A percentile compares a stretch with the other conserved stretches of the same genome.
These are phyloP conservation scores for Aspergillus ibericus DNA, from an alignment of 2,329 filamentous ascomycete species.

Conservation along the genomic window DNA sequence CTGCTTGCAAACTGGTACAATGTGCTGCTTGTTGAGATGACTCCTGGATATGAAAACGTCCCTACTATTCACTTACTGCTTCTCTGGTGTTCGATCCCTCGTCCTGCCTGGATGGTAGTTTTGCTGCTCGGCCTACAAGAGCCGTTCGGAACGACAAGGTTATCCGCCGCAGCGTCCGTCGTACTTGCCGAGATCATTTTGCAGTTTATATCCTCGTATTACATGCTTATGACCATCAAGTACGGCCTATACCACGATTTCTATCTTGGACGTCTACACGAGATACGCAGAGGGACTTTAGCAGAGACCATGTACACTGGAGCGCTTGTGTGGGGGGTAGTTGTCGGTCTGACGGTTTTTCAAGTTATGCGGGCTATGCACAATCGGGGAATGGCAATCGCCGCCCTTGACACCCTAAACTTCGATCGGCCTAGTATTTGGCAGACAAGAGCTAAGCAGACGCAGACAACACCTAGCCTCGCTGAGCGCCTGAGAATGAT, in stretches of 20 bases:
- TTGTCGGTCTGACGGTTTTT: background rate
- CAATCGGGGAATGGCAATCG: too few species aligned
- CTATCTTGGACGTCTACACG: background rate
- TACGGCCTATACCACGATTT: conserved; percentile 7
- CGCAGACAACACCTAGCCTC: too few species aligned
- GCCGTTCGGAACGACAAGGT: background rate
- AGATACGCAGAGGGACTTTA: background rate
- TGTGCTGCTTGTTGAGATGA: background rate
- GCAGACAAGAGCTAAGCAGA: too few species aligned
- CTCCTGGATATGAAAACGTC: background rate
- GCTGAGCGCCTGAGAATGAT: too few species aligned
- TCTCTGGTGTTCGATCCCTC: conserved; percentile 6
- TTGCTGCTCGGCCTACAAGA: background rate
- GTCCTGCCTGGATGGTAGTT: background rate
- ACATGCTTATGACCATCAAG: conserved; percentile 5
- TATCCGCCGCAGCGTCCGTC: background rate
- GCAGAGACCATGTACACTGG: conserved; percentile 2
- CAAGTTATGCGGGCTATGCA: background rate
- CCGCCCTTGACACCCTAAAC: too few species aligned
- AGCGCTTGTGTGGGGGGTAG: conserved; percentile 1
- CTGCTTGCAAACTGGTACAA: background rate
- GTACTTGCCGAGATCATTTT: conserved; percentile 4
- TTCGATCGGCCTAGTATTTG: too few species aligned
- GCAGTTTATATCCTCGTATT: conserved; percentile 1
- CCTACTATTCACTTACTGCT: background rate